Conservation (phyloP, 208 protist genomes). For the Leptomonas pyrrhocoris region DNA sequence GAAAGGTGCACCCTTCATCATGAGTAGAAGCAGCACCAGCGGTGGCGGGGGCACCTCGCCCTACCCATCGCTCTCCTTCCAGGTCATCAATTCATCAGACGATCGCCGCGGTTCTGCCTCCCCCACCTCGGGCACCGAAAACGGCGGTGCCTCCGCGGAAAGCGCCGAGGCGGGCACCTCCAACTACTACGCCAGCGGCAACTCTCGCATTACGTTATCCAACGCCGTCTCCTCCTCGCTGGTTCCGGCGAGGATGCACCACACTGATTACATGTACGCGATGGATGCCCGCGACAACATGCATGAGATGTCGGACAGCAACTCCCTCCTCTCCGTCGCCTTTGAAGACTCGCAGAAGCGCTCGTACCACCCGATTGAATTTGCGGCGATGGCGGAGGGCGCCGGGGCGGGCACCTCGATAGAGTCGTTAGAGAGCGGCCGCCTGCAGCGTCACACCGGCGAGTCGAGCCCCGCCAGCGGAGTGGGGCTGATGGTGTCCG, state of each 20-base stretch:
- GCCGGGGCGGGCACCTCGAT: conserved; percentile 4
- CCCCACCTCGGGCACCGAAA: neutral
- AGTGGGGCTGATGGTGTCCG: neutral
- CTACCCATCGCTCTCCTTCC: conserved; percentile 8
- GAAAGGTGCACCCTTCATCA: neutral
- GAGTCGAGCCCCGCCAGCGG: neutral
- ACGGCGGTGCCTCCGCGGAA: neutral
- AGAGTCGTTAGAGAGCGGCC: conserved; percentile 11
- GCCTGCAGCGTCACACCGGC: neutral
- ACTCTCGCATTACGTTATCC: conserved; percentile 12
- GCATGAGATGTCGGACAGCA: conserved; percentile 2
- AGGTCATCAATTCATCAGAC: neutral
- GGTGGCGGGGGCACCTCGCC: conserved; percentile 3
- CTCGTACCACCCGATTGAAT: conserved; percentile 23
- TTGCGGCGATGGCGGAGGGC: neutral
- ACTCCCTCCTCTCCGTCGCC: conserved; percentile 16
- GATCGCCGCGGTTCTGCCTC: neutral
- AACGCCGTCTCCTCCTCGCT: conserved; percentile 1
- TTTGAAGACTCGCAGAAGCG: conserved; percentile 23
- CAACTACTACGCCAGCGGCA: conserved; percentile 17
- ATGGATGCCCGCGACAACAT: conserved; percentile 5
- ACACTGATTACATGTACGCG: conserved; percentile 13
- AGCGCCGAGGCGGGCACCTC: neutral
- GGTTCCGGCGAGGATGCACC: neutral
- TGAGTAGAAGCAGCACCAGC: conserved; percentile 23